Conservation (phyloP, 345 rosid genomes). For the Dipteronia sinensis region DNA sequence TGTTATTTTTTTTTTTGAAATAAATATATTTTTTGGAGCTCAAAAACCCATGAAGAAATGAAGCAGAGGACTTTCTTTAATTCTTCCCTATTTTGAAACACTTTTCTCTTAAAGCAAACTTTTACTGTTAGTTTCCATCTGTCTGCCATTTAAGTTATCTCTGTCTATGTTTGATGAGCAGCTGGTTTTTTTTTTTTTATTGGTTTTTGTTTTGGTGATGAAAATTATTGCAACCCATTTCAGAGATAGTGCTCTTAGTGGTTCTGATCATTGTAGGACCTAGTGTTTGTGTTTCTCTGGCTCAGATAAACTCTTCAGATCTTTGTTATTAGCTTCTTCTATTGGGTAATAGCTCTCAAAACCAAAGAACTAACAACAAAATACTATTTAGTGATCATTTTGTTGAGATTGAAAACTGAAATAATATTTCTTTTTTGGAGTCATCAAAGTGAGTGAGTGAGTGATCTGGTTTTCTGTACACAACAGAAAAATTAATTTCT, state of each 20-base stretch:
- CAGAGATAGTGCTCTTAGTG: not conserved
- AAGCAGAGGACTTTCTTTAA: not conserved
- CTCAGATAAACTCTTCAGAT: slow-evolving; percentile 8
- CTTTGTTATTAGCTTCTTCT: slow-evolving; percentile 18
- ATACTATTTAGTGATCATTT: not conserved
- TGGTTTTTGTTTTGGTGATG: not conserved
- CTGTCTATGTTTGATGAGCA: not conserved
- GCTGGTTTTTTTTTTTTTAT: not conserved
- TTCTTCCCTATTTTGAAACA: not conserved
- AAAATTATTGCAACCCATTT: slow-evolving; percentile 15
- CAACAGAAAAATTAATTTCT: slow-evolving; percentile 11
- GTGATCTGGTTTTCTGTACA: slow-evolving; percentile 7
- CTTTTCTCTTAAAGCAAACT: not conserved
- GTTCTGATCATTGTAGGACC: slow-evolving; percentile 23
- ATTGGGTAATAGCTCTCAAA: not conserved
- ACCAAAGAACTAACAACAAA: not conserved
- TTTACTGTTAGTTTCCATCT: not conserved
- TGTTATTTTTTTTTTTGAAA: not conserved
- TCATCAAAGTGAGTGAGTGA: slow-evolving; percentile 19
- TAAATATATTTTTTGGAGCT: not conserved
- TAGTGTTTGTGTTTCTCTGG: not conserved
- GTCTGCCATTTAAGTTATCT: not conserved
- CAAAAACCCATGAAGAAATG: not conserved
- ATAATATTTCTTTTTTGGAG: not conserved
- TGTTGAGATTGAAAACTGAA: too few species aligned